Evolutionary conservation across 2,329 filamentous ascomycete genomes (phyloP), one percentile per base, ranked within the genome.

Genomic region (Aspergillus thermomutatus): DNA sequence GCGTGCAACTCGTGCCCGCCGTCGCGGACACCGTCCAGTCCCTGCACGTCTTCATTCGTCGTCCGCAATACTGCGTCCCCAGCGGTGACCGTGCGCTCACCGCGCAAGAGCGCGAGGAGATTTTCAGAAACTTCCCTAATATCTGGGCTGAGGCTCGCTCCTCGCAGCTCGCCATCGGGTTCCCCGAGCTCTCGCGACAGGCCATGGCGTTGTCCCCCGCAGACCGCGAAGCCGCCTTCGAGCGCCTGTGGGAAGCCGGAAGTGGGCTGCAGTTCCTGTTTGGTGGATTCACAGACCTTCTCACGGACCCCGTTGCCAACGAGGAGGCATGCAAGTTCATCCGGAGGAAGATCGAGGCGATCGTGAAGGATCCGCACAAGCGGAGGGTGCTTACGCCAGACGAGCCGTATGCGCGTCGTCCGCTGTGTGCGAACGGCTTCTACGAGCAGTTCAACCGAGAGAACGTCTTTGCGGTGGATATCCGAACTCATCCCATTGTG

Each of bases 391-490:
- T 75, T 8, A 60, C 48, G 23, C 68, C 69, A 14, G 52, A 45
- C 3, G 57, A 63, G 17, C 55, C 56, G 8, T 59, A 59, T 19
- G 53, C 60, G 4, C 64, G 65, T 3, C 61, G 67, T 4, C 61
- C 65, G 0, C 60, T 60, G 6, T 53, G 59, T 5, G 66, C 60
- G 10, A 51, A 56, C 19, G 58, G 57, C 9, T 69, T 66, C 54
- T 69, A 61, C 50, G 63, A 67, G 27, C 25, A 53, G 10, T 69
- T 62, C 52, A 77, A 81, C 61, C 69, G 68, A 14, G 64, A 71
- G 0, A 77, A 82, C 47, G 77, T 83, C 2, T 63, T 75, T 19
- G 60, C 82, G 1, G 71, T 82, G 1, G 69, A 77, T 47, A 53
- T 80, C 2, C 48, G 26, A 26, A 34, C 47, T 11, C 52, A 45